Base-by-base conservation (phyloP, 495 filamentous ascomycete species). In the Penicillium manginii region DNA sequence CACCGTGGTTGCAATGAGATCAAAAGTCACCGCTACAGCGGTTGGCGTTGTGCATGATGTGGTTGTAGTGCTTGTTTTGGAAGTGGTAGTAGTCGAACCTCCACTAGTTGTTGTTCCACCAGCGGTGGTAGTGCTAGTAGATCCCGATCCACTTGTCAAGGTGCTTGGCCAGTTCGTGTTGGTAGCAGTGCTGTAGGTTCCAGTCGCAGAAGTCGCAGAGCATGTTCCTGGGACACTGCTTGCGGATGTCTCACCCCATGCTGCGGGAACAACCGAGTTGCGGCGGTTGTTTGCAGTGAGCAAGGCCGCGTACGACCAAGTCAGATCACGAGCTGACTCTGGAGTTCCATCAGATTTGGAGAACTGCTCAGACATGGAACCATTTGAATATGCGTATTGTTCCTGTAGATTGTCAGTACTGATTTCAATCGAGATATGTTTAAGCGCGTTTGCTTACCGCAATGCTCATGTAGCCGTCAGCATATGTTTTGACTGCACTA, bases 281-380 rank as follows among this genome's bases (percentile, higher is more conserved):
- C 74, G 64, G 68, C 83, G 58, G 31, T 82, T 78, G 22, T 81
- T 75, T 40, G 83, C 83, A 4, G 69, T 78, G 17, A 84, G 63
- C 14, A 84, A 70, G 0, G 77, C 74, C 2, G 79, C 80, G 50
- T 82, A 84, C 0, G 79, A 82, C 81, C 81, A 83, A 40, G 82
- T 82, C 11, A 83, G 63, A 40, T 84, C 76, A 12, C 73, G 57
- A 9, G 87, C 87, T 1, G 83, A 84, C n/a, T 84, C 58, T 10
- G 79, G 80, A 0, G 58, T 51, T 43, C 87, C 87, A 51, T 67
- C 71, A 43, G 71, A 64, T 55, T 78, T 80, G 65, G 80, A 73
- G 59, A 76, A 89, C 62, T 90, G 87, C 67, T 90, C 87, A 11
- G 82, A 69, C 12, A 89, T 56, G 7, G 80, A 78, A 18, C 87